phyloP scores from a whole-genome alignment of 495 filamentous ascomycete species.

The Podospora pseudoanserina region DNA sequence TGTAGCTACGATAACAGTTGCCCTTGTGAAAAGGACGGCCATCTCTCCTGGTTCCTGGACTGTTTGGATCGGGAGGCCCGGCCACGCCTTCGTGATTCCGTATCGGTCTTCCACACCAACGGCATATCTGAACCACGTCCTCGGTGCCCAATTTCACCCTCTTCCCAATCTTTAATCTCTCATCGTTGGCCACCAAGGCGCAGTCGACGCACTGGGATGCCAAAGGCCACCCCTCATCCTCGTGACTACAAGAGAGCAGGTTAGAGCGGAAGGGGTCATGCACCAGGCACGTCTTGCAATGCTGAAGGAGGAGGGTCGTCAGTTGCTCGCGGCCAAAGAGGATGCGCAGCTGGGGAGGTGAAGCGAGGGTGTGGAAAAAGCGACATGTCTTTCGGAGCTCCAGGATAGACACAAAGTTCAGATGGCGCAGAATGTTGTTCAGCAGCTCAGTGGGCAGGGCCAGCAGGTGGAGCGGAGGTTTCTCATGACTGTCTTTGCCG shows the following conservation, averaged over 20 bases:
- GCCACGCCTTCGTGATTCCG: constrained; percentile 1
- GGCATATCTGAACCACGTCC: constrained; percentile 25
- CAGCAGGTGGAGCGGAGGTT: constrained; percentile 20
- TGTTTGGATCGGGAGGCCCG: background rate
- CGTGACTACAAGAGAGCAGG: constrained; percentile 18
- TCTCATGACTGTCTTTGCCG: background rate
- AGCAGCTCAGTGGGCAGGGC: constrained; percentile 33
- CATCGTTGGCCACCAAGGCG: constrained; percentile 22
- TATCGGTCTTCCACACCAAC: constrained; percentile 32
- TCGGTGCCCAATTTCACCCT: constrained; percentile 24
- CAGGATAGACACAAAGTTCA: constrained; percentile 30
- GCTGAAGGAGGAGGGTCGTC: constrained; percentile 20
- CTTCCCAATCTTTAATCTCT: constrained; percentile 22
- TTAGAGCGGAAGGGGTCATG: constrained; percentile 20
- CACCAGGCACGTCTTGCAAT: constrained; percentile 29
- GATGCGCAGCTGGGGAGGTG: constrained; percentile 21
- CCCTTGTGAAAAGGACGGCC: constrained; percentile 21
- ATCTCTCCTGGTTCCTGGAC: background rate
- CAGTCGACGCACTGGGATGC: constrained; percentile 27
- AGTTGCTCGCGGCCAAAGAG: constrained; percentile 21
- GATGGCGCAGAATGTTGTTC: constrained; percentile 26
- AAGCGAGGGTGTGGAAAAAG: constrained; percentile 23
- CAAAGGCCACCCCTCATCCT: constrained; percentile 27
- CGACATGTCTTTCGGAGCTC: constrained; percentile 34
- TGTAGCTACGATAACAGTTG: constrained; percentile 28